These are phyloP conservation scores for Gryganskiella cystojenkinii DNA, from an alignment of 192 early-diverging fungal species.

Conservation along the genomic window DNA sequence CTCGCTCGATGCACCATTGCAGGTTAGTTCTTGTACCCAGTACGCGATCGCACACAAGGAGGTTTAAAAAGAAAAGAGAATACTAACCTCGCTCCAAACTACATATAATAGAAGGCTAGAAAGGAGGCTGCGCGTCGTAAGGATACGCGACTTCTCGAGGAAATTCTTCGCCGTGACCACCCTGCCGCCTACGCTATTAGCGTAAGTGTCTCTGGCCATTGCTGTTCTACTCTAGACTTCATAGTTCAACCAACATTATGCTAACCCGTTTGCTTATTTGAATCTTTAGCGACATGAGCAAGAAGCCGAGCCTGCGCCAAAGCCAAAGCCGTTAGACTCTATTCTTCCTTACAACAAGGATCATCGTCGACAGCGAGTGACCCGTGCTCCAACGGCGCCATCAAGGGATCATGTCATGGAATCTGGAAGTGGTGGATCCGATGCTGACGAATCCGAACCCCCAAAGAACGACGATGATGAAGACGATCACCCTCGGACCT, in stretches of 20 bases:
- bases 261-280: not conserved
- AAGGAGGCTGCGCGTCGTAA: not conserved
- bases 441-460: slow-evolving; percentile 2
- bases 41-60: no score
- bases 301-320: not conserved
- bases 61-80: no score
- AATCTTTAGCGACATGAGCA: slow-evolving; percentile 2
- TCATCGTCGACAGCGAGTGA: slow-evolving; percentile 1
- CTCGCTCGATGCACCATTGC: no score
- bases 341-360: slow-evolving; percentile 19
- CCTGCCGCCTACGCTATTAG: slow-evolving; percentile 5
- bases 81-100: no score
- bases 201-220: not conserved
- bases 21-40: no score
- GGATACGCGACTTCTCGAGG: not conserved
- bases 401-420: slow-evolving; percentile 13
- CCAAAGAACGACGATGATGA: slow-evolving; percentile 14
- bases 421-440: slow-evolving; percentile 1
- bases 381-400: not conserved
- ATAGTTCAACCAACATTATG: no score
- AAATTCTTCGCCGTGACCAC: slow-evolving; percentile 3
- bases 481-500: not conserved
- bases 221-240: slow-evolving; percentile 1
- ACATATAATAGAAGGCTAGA: slow-evolving; percentile 5
- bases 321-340: slow-evolving; percentile 14